Base-by-base conservation (phyloP, 2,329 filamentous ascomycete genomes). In the Cercospora sp. region DNA sequence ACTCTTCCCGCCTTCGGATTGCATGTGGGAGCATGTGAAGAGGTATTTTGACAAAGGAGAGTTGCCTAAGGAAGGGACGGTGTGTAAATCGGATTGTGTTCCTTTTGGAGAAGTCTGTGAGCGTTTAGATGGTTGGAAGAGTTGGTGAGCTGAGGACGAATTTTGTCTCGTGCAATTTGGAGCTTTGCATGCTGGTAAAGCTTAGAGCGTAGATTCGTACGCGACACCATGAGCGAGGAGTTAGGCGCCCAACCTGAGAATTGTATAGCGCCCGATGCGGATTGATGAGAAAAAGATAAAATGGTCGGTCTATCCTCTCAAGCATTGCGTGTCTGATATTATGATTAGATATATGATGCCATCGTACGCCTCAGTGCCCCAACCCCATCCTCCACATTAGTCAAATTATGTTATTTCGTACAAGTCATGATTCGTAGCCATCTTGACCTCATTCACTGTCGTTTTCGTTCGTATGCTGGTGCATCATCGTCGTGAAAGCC, bases 41-140 rank as follows among this genome's bases (percentile, higher is more conserved):
- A 65, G 30, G 12, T 80, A 79, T 60, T 78, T 79, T 60, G 72
- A 78, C 23, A 73, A 72, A 18, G 78, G 78, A 6, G 63, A 69
- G 26, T 36, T 79, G 42, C 78, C 78, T 6, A 59, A 64, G 0
- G 28, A 68, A 5, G 74, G 69, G 7, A 77, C 74, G 13, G 55
- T 75, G 1, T 80, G 78, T 66, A 40, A 72, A 42, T 62, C 70
- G 3, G 51, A 67, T 12, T 71, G 70, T 53, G 57, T 58, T 20
- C 70, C 70, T 4, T 71, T 71, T 31, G 57, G 36, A n/a, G 26
- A 64, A 13, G 18, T 40, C 1, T 71, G 70, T 33, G 59, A 68
- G 42, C 58, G 66, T 26, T 65, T 69, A n/a, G 60, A 65, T 31
- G 51, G 10, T 48, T 18, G 48, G 28, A 31, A n/a, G 7, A 31